Evolutionary conservation across 176 grass and related monocot species (phyloP).

Genomic region (Musa acuminata): DNA sequence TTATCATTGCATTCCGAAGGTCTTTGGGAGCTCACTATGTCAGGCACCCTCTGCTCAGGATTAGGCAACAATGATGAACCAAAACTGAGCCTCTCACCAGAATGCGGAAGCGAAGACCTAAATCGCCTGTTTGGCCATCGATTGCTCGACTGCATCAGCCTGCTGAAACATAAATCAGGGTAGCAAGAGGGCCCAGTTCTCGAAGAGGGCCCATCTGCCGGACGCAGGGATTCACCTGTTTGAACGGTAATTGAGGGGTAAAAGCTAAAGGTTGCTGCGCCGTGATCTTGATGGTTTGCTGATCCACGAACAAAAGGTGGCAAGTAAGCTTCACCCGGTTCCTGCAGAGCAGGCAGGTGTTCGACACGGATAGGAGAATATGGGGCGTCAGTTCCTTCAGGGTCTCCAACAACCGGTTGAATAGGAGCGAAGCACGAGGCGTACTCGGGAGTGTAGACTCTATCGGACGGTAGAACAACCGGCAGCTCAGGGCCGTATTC

Average conservation of each 20-base stretch:
- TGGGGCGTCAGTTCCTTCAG: constrained; percentile 14
- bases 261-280: constrained; percentile 35
- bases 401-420: constrained; percentile 19
- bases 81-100: constrained; percentile 31
- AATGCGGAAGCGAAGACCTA: constrained; percentile 54
- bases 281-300: constrained; percentile 13
- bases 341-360: background rate
- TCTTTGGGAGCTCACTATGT: constrained; percentile 9
- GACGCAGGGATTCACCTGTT: constrained; percentile 27
- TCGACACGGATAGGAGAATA: background rate
- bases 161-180: constrained; percentile 36
- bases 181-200: constrained; percentile 39
- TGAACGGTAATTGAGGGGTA: constrained; percentile 32
- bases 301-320: constrained; percentile 1
- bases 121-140: constrained; percentile 53
- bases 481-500: constrained; percentile 26
- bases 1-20: constrained; percentile 13
- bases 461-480: constrained; percentile 22
- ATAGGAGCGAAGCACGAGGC: constrained; percentile 39
- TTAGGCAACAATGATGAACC: constrained; percentile 6
- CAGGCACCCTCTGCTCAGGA: constrained; percentile 11
- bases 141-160: constrained; percentile 61
- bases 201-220: constrained; percentile 49
- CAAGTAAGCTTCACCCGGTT: constrained; percentile 12
- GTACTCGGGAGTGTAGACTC: constrained; percentile 33